Evolutionary conservation across 192 early-diverging fungal genomes (phyloP).

Genomic region (Coemansia sp.): DNA sequence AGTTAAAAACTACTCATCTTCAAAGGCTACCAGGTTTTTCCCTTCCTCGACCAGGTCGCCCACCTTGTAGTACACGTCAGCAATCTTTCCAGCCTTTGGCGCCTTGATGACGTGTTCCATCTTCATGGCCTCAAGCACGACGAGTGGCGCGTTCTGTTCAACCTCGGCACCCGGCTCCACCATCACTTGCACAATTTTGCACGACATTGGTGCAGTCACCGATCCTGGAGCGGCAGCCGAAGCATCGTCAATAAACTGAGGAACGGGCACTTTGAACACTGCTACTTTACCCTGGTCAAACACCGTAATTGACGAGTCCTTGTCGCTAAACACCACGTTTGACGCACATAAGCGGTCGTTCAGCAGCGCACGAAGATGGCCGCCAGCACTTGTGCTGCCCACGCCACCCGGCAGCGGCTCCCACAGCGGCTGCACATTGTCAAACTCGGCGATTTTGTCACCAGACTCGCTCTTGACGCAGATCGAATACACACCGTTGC

Average conservation of each 20-base stretch:
- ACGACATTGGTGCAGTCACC: slow-evolving; percentile 93
- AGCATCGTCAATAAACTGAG: slow-evolving; percentile 56
- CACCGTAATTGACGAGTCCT: slow-evolving; percentile 58
- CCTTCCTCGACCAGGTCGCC: slow-evolving; percentile 89
- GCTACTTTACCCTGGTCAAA: slow-evolving; percentile 58
- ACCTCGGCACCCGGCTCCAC: slow-evolving; percentile 76
- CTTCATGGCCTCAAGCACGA: slow-evolving; percentile 97
- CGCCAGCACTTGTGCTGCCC: slow-evolving; percentile 51
- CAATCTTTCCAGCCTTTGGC: slow-evolving; percentile 69
- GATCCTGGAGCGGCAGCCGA: slow-evolving; percentile 56
- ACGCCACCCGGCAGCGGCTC: slow-evolving; percentile 8
- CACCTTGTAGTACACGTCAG: slow-evolving; percentile 74
- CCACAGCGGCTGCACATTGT: slow-evolving; percentile 22
- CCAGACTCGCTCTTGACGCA: slow-evolving; percentile 1
- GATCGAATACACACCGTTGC: slow-evolving; percentile 20
- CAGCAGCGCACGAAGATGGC: slow-evolving; percentile 60
- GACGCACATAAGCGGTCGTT: slow-evolving; percentile 62
- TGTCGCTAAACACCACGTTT: slow-evolving; percentile 63
- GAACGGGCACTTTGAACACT: slow-evolving; percentile 58
- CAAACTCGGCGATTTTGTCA: slow-evolving; percentile 13
- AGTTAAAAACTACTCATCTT: slow-evolving; percentile 30
- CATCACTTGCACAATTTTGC: slow-evolving; percentile 87
- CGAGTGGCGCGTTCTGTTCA: slow-evolving; percentile 73
- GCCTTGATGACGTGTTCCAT: slow-evolving; percentile 96
- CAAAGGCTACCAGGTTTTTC: slow-evolving; percentile 77